Conservation (phyloP, 2,329 filamentous ascomycete species). For the Ophiostoma perfectum region DNA sequence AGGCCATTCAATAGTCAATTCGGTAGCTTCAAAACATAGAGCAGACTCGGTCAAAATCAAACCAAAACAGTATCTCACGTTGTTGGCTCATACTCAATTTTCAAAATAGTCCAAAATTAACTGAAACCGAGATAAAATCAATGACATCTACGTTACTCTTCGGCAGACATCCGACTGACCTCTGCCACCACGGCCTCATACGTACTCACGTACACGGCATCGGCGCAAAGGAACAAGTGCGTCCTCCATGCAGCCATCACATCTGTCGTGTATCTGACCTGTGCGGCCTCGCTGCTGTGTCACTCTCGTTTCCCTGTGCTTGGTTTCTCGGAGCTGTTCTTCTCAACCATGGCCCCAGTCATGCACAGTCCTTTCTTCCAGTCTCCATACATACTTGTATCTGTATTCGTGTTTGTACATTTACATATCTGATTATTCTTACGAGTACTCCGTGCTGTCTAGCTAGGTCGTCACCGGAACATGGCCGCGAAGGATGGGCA, state of each 20-base stretch:
- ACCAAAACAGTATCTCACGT: no score
- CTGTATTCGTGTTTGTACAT: background rate
- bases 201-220: background rate
- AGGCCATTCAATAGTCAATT: no score
- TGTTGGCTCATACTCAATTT: no score
- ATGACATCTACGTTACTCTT: background rate
- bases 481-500: background rate
- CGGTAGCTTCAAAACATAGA: no score
- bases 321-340: background rate
- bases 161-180: conserved; percentile 1
- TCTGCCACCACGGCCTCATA: no score
- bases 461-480: background rate
- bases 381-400: background rate
- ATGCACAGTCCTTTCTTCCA: background rate
- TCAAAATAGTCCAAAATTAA: no score
- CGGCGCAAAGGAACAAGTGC: background rate
- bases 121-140: background rate
- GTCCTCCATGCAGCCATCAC: conserved; percentile 1
- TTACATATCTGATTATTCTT: background rate
- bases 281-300: background rate
- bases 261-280: background rate
- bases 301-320: conserved; percentile 5
- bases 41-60: no score
- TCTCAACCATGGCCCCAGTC: no score
- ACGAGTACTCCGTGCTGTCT: background rate